These are phyloP conservation scores for Oenanthe sinensis DNA, from an alignment of 129 eudicot species.

Conservation along the genomic window DNA sequence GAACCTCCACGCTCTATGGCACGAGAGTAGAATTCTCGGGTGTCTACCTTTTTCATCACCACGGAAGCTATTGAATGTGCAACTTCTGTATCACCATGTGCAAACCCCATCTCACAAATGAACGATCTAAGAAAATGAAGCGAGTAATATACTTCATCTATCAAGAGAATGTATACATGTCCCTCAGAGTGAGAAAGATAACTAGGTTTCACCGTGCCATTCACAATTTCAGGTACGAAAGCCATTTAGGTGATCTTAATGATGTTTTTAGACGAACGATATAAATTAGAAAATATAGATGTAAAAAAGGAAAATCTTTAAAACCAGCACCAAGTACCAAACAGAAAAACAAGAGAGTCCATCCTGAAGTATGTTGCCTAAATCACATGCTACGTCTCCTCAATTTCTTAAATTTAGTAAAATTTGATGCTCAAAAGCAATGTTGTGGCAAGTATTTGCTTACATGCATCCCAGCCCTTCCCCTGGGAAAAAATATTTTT, in stretches of 20 bases:
- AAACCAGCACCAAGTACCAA: not conserved
- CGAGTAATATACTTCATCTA: not conserved
- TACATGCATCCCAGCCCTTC: not conserved
- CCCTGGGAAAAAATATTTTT: not conserved
- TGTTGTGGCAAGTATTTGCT: not conserved
- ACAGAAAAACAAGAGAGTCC: not conserved
- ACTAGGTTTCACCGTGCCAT: not conserved
- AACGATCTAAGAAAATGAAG: not conserved
- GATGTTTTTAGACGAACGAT: not conserved
- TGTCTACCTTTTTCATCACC: slow-evolving; percentile 16
- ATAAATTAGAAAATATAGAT: not conserved
- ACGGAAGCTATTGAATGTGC: not conserved
- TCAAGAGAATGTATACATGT: not conserved
- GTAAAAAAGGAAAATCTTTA: too few relatives aligned
- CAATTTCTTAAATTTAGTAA: not conserved
- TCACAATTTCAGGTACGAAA: not conserved
- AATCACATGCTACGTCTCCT: not conserved
- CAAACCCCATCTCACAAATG: not conserved
- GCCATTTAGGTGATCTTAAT: not conserved
- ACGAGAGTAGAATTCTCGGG: slow-evolving; percentile 6
- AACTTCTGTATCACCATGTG: not conserved
- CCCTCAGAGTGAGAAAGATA: not conserved
- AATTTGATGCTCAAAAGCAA: not conserved
- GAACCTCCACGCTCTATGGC: slow-evolving; percentile 16
- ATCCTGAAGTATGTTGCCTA: not conserved